Base-by-base conservation (phyloP, 805 yeast species). In the Phaffomyces thermotolerans region DNA sequence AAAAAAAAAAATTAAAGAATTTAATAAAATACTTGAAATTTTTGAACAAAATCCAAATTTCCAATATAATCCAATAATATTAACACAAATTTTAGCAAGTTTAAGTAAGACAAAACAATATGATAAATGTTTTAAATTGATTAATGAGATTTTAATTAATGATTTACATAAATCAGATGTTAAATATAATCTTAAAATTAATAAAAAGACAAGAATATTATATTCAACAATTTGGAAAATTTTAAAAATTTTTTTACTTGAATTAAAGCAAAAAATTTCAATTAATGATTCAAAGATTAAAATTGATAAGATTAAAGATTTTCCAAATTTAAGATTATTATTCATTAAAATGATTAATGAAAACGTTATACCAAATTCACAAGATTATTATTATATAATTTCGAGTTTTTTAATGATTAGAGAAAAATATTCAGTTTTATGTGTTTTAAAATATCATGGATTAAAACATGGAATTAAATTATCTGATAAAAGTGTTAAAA, bases 41-140 rank as follows among this genome's bases (percentile, higher is more conserved):
- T 67, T 72, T 61, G 47, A 52, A n/a, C 12, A 23, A 29, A 24
- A 13, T 7, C 30, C 43, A 15, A 37, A 40, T 3, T 49, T 52
- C 3, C 52, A 56, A 13, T 58, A 59, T 30, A 66, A 67, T 44
- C 58, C 72, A 1, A 58, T 59, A 1, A 55, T 72, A 13, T 59
- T 73, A 5, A 60, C 67, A 7, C 69, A 67, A 44, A 50, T 73
- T 10, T 41, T 74, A 4, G 50, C 49, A 10, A 63, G 65, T 14
- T 67, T 65, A 38, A 42, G 52, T 8, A 56, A 55, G 14, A 50
- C 51, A 13, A 56, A 58, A 30, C 52, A 64, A 31, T 63, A 58
- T 36, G 53, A 57, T 5, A 55, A 56, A 15, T 63, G 68, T 4
- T 54, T 67, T 12, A 44, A 51, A 14, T 59, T 65, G 24, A 62